Evolutionary conservation across 2,329 filamentous ascomycete species (phyloP).

Genomic region (Colletotrichum tropicale): DNA sequence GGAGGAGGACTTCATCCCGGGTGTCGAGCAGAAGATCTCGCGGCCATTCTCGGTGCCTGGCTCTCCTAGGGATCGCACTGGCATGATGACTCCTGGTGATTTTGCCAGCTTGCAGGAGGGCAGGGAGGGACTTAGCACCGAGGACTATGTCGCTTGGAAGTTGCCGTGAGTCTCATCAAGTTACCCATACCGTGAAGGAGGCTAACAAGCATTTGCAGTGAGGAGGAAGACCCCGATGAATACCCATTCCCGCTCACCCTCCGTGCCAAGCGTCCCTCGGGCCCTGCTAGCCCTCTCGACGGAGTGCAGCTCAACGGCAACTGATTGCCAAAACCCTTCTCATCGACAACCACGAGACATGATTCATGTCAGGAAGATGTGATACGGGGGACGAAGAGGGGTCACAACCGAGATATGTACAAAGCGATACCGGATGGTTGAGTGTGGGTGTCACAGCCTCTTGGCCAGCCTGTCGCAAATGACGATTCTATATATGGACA

Average conservation of each 20-base stretch:
- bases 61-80: conserved; percentile 85
- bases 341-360: neutral
- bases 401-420: neutral
- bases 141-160: conserved; percentile 99
- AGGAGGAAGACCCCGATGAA: conserved; percentile 89
- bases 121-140: conserved; percentile 88
- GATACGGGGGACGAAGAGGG: neutral
- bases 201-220: conserved; percentile 57
- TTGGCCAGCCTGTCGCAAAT: neutral
- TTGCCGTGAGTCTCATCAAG: conserved; percentile 77
- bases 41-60: conserved; percentile 93
- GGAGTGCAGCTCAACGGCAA: conserved; percentile 35
- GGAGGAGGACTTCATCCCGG: conserved; percentile 89
- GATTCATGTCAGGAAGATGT: neutral
- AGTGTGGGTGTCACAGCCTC: neutral
- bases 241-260: conserved; percentile 65
- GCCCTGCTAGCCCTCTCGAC: conserved; percentile 44
- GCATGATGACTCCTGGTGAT: conserved; percentile 99
- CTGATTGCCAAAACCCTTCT: neutral
- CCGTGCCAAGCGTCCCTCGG: conserved; percentile 53
- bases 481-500: conserved; percentile 17
- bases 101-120: conserved; percentile 97
- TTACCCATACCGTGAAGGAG: neutral
- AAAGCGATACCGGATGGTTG: neutral
- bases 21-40: conserved; percentile 93